Evolutionary conservation across 225 moss, liverwort and hornwort genomes (phyloP), one percentile per base, ranked within the genome.

Genomic region (Pseudisothecium myosuroides): DNA sequence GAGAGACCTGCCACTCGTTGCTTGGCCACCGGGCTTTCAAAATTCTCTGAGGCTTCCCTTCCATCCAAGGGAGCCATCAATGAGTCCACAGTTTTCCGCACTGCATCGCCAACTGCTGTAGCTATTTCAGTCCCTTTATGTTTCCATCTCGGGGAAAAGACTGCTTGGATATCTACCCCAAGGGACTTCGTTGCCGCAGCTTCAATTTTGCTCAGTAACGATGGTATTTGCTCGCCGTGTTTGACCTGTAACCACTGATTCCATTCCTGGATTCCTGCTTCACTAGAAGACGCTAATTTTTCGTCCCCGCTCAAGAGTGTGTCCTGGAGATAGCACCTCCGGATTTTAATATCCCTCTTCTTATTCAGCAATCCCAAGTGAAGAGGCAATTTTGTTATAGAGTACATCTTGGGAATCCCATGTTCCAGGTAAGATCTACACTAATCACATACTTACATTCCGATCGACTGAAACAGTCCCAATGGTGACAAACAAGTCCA

Each of bases 31-130:
- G 93, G 92, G 60, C 93, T 93, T 50, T 83, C 90, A 71, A 90
- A 94, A 75, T 91, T 89, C 56, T 93, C 94, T 52, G 78, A 87
- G 74, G 91, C 89, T 73, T 93, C 86, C 67, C 93, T 91, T 75
- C 93, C 94, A 90, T 93, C 92, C 85, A 94, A 91, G 52, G 94
- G 92, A 88, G 94, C 93, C 94, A 94, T 93, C 91, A 94, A 91
- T 39, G 94, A 92, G 63, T 94, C 91, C 87, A 92, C 94, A 67
- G 94, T 94, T 89, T 88, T 94, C 80, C 91, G 91, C 61, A 94
- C 93, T 63, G 94, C 94, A 81, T 65, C 83, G 83, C 92, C 89
- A 69, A 94, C 87, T 63, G 93, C 94, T 64, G 92, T 76, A n/a
- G 91, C 93, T 82, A 93, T 88, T 87, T 93, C 93, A 58, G 76